Evolutionary conservation across 345 rosid species (phyloP).

Genomic region (Combretum micranthum): DNA sequence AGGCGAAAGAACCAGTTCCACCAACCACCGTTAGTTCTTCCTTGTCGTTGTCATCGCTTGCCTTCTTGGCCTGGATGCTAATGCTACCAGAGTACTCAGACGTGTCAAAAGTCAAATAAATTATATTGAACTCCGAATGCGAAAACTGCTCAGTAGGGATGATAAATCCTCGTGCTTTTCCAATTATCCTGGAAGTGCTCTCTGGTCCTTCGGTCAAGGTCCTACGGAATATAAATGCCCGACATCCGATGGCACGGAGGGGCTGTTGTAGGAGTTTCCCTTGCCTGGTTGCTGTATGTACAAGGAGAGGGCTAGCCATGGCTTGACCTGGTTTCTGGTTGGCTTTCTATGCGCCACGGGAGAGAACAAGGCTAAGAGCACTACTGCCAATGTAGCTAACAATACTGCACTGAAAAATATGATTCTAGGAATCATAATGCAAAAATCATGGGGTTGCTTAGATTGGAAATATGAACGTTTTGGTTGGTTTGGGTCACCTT

Average conservation of each 20-base stretch:
- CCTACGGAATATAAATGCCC: slow-evolving; percentile 61
- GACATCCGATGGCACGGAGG: slow-evolving; percentile 6
- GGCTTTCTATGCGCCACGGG: slow-evolving; percentile 32
- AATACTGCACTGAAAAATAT: slow-evolving; percentile 41
- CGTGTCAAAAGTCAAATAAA: slow-evolving; percentile 59
- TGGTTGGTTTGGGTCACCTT: slow-evolving; percentile 8
- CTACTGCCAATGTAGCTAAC: slow-evolving; percentile 38
- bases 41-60: slow-evolving; percentile 18
- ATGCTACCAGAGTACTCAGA: slow-evolving; percentile 54
- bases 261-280: slow-evolving; percentile 15
- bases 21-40: slow-evolving; percentile 64
- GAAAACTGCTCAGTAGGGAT: slow-evolving; percentile 58
- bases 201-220: slow-evolving; percentile 59
- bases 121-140: slow-evolving; percentile 51
- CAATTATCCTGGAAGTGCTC: slow-evolving; percentile 57
- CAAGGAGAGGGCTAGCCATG: slow-evolving; percentile 59
- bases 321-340: slow-evolving; percentile 11
- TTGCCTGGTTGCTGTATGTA: slow-evolving; percentile 56
- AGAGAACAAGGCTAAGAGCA: slow-evolving; percentile 53
- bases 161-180: slow-evolving; percentile 76
- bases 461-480: not conserved
- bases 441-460: not conserved
- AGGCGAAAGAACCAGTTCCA: slow-evolving; percentile 78
- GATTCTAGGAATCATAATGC: slow-evolving; percentile 50
- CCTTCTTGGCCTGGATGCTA: slow-evolving; percentile 45